Evolutionary conservation across 2,329 filamentous ascomycete species (phyloP).

Genomic region (Fusarium sp.): DNA sequence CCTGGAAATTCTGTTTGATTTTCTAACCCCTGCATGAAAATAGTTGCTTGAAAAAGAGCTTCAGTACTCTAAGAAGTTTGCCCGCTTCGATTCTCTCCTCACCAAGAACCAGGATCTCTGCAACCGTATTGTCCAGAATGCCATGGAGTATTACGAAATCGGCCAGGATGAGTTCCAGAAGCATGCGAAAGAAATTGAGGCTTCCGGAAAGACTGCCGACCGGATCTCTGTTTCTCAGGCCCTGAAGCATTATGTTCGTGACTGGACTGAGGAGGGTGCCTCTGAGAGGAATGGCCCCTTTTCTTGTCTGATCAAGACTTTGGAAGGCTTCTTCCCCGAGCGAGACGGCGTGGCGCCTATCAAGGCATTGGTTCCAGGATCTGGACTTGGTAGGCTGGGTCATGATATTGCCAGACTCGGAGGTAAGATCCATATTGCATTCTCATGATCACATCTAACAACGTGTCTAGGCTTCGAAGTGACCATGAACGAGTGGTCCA

Average conservation of each 20-base stretch:
- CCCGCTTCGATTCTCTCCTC: slow-evolving; percentile 56
- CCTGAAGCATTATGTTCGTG: slow-evolving; percentile 68
- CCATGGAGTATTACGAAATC: slow-evolving; percentile 61
- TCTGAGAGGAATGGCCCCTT: slow-evolving; percentile 60
- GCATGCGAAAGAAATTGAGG: slow-evolving; percentile 54
- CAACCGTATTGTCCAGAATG: slow-evolving; percentile 57
- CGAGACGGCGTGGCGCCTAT: slow-evolving; percentile 30
- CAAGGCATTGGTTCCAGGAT: slow-evolving; percentile 63
- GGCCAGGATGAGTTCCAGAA: slow-evolving; percentile 56
- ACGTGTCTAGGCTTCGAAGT: slow-evolving; percentile 58
- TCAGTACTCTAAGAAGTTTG: slow-evolving; percentile 67
- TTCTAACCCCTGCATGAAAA: background rate
- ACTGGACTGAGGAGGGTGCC: slow-evolving; percentile 64
- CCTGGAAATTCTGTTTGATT: background rate
- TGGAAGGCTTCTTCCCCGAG: slow-evolving; percentile 49
- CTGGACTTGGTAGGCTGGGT: slow-evolving; percentile 64
- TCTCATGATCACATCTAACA: background rate
- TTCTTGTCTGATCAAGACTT: slow-evolving; percentile 50
- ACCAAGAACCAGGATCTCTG: slow-evolving; percentile 59
- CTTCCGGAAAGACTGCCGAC: slow-evolving; percentile 55
- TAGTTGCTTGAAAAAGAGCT: slow-evolving; percentile 67
- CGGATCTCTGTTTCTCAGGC: slow-evolving; percentile 63
- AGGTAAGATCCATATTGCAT: slow-evolving; percentile 36
- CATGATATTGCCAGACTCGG: slow-evolving; percentile 61
- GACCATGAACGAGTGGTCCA: slow-evolving; percentile 68